Evolutionary conservation across 1,284 basidiomycete genomes (phyloP).

Genomic region (Testicularia cyperi): DNA sequence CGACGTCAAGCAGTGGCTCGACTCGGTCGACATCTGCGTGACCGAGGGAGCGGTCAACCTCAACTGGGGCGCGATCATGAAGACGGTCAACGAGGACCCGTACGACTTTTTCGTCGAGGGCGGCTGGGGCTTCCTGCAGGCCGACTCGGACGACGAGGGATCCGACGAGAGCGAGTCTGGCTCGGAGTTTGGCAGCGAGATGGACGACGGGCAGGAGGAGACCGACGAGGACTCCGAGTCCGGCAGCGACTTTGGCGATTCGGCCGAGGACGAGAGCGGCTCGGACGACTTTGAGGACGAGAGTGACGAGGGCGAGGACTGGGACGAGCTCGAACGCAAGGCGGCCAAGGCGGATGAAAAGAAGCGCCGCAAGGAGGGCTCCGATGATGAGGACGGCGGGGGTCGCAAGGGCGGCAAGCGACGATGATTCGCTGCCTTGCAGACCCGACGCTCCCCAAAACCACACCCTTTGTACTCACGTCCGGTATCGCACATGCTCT

Average conservation of each 20-base stretch:
- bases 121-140: constrained; percentile 84
- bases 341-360: constrained; percentile 52
- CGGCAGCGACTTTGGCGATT: constrained; percentile 57
- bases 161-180: constrained; percentile 48
- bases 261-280: constrained; percentile 61
- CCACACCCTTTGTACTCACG: no score
- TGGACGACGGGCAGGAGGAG: constrained; percentile 57
- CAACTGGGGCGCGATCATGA: constrained; percentile 90
- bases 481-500: no score
- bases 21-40: constrained; percentile 87
- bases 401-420: constrained; percentile 35
- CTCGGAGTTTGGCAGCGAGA: constrained; percentile 58
- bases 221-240: constrained; percentile 50
- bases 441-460: no score
- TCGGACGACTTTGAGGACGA: constrained; percentile 72
- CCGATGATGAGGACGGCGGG: constrained; percentile 37
- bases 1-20: constrained; percentile 72
- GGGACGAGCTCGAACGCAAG: constrained; percentile 90
- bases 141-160: constrained; percentile 27
- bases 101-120: constrained; percentile 94
- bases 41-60: constrained; percentile 95
- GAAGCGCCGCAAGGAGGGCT: constrained; percentile 45
- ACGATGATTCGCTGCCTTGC: no score
- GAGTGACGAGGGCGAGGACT: constrained; percentile 71
- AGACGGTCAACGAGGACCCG: constrained; percentile 66